Conservation (phyloP, 2,329 filamentous ascomycete species). For the Neonectria punicea region DNA sequence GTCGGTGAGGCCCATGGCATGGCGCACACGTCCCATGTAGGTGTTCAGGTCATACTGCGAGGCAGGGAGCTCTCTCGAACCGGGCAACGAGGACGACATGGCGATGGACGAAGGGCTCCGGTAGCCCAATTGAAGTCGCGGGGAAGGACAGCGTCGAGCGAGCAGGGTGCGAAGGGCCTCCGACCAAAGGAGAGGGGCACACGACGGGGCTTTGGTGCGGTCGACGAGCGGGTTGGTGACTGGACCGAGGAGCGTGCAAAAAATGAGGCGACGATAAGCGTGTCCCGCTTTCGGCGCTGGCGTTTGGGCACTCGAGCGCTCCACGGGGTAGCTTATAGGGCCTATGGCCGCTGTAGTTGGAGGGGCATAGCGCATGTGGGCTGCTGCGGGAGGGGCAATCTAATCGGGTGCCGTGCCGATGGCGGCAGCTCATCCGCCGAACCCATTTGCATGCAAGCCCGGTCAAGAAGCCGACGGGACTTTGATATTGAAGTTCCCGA, state of each 20-base stretch:
- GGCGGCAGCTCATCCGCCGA: background rate
- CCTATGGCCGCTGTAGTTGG: background rate
- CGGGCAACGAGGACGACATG: conserved; percentile 75
- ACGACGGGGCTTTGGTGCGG: conserved; percentile 17
- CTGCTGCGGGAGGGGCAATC: conserved; percentile 8
- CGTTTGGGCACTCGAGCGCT: conserved; percentile 19
- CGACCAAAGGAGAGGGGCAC: conserved; percentile 8
- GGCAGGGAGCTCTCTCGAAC: conserved; percentile 82
- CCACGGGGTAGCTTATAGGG: conserved; percentile 9
- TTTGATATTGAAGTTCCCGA: background rate
- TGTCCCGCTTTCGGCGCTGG: conserved; percentile 46
- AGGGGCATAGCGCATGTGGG: conserved; percentile 13
- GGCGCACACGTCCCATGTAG: conserved; percentile 94
- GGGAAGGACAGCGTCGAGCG: conserved; percentile 4
- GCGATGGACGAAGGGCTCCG: conserved; percentile 17
- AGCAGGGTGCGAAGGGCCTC: conserved; percentile 14
- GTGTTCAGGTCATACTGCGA: conserved; percentile 94
- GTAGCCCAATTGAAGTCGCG: conserved; percentile 21
- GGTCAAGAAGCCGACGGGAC: background rate
- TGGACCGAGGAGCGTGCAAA: conserved; percentile 30
- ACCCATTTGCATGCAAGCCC: background rate
- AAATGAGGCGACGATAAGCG: conserved; percentile 46
- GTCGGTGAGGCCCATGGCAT: conserved; percentile 90
- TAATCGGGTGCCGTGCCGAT: conserved; percentile 12
- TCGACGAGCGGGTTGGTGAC: conserved; percentile 11